phyloP scores from a whole-genome alignment of 306 rosid genomes.

The Biancaea sappan region DNA sequence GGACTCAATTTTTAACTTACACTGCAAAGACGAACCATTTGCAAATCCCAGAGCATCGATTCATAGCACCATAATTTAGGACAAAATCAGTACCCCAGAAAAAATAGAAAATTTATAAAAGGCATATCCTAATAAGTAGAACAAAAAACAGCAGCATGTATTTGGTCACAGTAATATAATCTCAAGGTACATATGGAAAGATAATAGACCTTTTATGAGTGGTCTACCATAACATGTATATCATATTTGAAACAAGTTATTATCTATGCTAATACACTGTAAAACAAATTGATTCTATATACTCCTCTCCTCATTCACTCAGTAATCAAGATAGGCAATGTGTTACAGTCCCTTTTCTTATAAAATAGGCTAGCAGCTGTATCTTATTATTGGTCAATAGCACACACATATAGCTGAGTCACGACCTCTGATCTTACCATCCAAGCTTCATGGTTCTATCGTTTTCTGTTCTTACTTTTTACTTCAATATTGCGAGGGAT shows the following conservation, averaged over 20 bases:
- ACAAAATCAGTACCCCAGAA: slow-evolving; percentile 38
- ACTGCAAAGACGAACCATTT: slow-evolving; percentile 58
- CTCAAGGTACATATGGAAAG: background rate
- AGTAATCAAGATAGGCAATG: background rate
- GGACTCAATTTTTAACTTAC: slow-evolving; percentile 58
- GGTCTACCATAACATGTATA: slow-evolving; percentile 9
- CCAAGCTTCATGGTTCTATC: slow-evolving; percentile 3
- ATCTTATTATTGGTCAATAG: background rate
- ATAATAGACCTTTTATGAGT: background rate
- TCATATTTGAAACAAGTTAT: background rate
- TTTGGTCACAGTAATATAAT: slow-evolving; percentile 14
- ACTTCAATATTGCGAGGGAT: slow-evolving; percentile 1
- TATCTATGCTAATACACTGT: background rate
- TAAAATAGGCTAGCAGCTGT: background rate
- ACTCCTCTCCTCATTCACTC: background rate
- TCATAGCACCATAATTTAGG: slow-evolving; percentile 38
- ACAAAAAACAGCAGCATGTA: background rate
- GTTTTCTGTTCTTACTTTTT: background rate
- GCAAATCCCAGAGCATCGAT: slow-evolving; percentile 28
- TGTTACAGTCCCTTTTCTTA: background rate
- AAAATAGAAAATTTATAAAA: background rate
- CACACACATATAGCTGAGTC: background rate
- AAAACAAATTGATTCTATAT: background rate
- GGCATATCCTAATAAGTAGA: background rate
- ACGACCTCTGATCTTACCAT: slow-evolving; percentile 15